Conservation (phyloP, 345 rosid species). For the Pistacia atlantica region DNA sequence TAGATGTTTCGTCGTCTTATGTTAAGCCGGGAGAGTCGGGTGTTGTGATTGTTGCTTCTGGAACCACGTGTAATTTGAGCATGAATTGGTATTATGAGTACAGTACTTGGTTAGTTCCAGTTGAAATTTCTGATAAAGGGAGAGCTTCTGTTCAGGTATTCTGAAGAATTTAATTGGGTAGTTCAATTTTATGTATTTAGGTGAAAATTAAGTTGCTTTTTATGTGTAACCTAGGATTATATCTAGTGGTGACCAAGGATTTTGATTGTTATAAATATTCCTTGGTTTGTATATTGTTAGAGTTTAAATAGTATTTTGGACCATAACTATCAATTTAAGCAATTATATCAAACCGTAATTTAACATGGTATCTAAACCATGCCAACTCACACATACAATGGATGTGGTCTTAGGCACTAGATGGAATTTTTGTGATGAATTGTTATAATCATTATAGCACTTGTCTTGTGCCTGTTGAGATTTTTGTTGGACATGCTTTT, state of each 20-base stretch:
- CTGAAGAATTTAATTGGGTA: not conserved
- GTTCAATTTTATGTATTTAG: not conserved
- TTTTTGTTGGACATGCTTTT: not conserved
- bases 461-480: not conserved
- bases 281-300: not conserved
- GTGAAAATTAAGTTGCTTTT: not conserved
- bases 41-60: conserved; percentile 72
- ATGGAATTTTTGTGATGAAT: not conserved
- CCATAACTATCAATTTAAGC: not conserved
- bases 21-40: conserved; percentile 83
- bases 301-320: not conserved
- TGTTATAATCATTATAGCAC: not conserved
- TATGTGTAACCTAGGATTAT: not conserved
- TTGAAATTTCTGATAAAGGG: conserved; percentile 74
- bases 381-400: too few relatives aligned
- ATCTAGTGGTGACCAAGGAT: too few relatives aligned
- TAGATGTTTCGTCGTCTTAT: conserved; percentile 68
- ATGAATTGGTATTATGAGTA: conserved; percentile 86
- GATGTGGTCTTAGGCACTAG: not conserved
- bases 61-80: conserved; percentile 82
- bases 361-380: too few relatives aligned
- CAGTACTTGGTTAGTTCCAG: conserved; percentile 63
- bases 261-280: too few relatives aligned
- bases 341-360: too few relatives aligned
- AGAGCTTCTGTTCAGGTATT: conserved; percentile 85